Conservation (phyloP, 345 rosid species). For the Camelina sativa region DNA sequence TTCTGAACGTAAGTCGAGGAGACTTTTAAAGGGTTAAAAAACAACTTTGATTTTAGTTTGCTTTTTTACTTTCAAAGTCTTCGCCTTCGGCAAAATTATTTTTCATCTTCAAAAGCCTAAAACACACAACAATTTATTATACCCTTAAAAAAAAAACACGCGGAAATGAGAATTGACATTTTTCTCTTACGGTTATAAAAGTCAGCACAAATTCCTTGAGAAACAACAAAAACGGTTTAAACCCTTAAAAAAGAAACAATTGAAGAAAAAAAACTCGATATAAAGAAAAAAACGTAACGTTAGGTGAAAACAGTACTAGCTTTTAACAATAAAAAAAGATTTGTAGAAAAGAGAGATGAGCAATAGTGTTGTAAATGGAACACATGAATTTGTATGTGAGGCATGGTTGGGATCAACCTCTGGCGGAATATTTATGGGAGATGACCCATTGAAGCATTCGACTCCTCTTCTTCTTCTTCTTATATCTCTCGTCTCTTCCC, state of each 20-base stretch:
- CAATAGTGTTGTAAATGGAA: constrained; percentile 7
- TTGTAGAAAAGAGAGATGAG: neutral
- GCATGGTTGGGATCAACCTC: constrained; percentile 31
- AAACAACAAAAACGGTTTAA: constrained; percentile 18
- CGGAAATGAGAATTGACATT: neutral
- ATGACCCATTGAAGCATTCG: constrained; percentile 22
- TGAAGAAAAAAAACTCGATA: neutral
- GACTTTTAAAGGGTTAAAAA: too few species aligned
- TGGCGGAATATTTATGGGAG: constrained; percentile 6
- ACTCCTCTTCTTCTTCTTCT: constrained; percentile 40
- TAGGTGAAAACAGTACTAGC: neutral
- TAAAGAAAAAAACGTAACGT: neutral
- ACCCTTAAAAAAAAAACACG: neutral
- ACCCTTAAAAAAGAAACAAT: constrained; percentile 32
- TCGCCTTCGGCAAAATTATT: too few species aligned
- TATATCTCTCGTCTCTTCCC: constrained; percentile 36
- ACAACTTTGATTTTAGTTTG: too few species aligned
- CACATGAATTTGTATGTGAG: constrained; percentile 22
- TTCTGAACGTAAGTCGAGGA: too few species aligned
- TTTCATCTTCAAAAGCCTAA: neutral
- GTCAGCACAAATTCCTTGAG: constrained; percentile 5
- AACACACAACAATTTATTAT: neutral
- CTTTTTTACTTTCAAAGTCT: too few species aligned
- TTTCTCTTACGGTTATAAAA: constrained; percentile 1
- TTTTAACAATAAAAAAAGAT: neutral